phyloP scores from a whole-genome alignment of 2,329 filamentous ascomycete genomes.

The Albifimbria verrucaria region DNA sequence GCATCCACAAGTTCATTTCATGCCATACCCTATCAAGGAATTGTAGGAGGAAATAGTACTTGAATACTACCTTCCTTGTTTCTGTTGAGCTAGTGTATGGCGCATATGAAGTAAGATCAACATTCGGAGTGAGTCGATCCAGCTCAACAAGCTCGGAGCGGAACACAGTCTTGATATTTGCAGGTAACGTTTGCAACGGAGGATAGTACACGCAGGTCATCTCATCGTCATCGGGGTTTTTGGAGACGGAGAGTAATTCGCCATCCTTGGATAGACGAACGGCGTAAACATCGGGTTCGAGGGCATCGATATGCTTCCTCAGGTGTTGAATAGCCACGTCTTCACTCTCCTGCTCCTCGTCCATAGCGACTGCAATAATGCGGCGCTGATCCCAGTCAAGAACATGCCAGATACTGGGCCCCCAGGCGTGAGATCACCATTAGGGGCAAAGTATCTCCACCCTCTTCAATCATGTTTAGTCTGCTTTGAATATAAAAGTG shows the following conservation, averaged over 20 bases:
- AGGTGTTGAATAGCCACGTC: constrained; percentile 19
- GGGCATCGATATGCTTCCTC: constrained; percentile 14
- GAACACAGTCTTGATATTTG: constrained; percentile 12
- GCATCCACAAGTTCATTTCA: constrained; percentile 31
- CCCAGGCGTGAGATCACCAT: constrained; percentile 6
- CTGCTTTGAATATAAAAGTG: neutral
- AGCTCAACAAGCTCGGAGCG: constrained; percentile 25
- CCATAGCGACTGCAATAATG: constrained; percentile 25
- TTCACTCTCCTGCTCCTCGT: constrained; percentile 16
- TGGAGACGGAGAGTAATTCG: constrained; percentile 15
- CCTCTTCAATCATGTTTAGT: neutral
- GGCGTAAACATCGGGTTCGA: constrained; percentile 14
- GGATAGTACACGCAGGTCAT: constrained; percentile 21
- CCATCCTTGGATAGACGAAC: constrained; percentile 19
- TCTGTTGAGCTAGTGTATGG: neutral
- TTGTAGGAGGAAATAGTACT: constrained; percentile 28
- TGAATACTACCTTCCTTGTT: constrained; percentile 25
- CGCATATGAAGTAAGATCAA: constrained; percentile 19
- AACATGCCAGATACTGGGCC: constrained; percentile 23
- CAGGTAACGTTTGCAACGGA: constrained; percentile 9
- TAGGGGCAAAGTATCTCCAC: constrained; percentile 5
- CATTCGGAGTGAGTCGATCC: constrained; percentile 21
- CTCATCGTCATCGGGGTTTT: constrained; percentile 22
- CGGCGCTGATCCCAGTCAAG: constrained; percentile 25
- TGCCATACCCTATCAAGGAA: constrained; percentile 22